Percentiles rank a stretch among this genome's conserved stretches.
These are phyloP conservation scores for Trichoderma arundinaceum DNA, from an alignment of 2,329 filamentous ascomycete genomes.

Conservation along the genomic window DNA sequence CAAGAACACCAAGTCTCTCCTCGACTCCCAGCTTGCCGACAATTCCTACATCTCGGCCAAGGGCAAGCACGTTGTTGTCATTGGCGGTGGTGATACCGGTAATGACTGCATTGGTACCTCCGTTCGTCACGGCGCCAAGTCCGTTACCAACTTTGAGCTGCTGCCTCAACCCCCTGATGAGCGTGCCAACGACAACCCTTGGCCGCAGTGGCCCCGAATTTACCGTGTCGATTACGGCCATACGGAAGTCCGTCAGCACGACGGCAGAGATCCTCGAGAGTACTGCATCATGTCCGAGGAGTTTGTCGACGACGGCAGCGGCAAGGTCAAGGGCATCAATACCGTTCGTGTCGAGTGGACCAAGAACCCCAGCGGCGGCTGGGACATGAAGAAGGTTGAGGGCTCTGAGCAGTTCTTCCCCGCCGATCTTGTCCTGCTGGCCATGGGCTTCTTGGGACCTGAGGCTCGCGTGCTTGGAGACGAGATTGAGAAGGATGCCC, in stretches of 20 bases:
- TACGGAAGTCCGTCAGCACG: conserved; percentile 93
- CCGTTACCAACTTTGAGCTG: conserved; percentile 94
- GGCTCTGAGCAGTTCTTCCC: conserved; percentile 96
- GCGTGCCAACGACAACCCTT: conserved; percentile 92
- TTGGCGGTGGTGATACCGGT: conserved; percentile 95
- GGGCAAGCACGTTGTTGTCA: conserved; percentile 94
- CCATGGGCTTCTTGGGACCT: conserved; percentile 96
- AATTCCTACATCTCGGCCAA: conserved; percentile 91
- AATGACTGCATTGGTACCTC: conserved; percentile 98
- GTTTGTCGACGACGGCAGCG: conserved; percentile 86
- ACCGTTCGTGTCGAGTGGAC: conserved; percentile 96
- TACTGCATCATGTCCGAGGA: conserved; percentile 99
- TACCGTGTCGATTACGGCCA: conserved; percentile 99
- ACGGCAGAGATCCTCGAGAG: conserved; percentile 93
- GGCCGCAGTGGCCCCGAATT: conserved; percentile 97
- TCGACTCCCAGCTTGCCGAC: conserved; percentile 87
- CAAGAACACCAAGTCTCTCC: conserved; percentile 95
- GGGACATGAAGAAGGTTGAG: conserved; percentile 98
- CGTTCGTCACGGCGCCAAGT: conserved; percentile 92
- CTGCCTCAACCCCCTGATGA: conserved; percentile 89
- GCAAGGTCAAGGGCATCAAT: conserved; percentile 94
- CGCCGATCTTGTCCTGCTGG: conserved; percentile 89
- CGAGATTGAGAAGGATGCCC: conserved; percentile 86
- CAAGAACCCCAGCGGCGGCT: conserved; percentile 83
- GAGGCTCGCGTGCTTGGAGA: conserved; percentile 87